These are phyloP conservation scores for Chalciporus chontae DNA, from an alignment of 768 basidiomycete species.

Conservation along the genomic window DNA sequence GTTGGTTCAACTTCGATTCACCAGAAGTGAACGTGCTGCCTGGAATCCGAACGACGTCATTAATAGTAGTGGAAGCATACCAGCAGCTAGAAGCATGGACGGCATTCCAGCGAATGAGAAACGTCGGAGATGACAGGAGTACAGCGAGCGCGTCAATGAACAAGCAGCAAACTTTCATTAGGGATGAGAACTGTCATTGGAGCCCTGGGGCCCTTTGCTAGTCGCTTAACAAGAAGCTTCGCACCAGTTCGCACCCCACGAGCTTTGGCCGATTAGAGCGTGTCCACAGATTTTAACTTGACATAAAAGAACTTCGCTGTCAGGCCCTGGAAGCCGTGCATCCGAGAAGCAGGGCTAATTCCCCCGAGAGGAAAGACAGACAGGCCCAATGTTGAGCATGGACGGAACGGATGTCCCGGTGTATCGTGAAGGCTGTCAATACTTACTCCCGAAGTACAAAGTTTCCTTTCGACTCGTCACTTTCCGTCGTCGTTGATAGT, in stretches of 20 bases:
- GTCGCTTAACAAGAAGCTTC: conserved; percentile 18
- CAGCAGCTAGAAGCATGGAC: not conserved
- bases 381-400: not conserved
- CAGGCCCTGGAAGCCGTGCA: conserved; percentile 14
- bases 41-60: not conserved
- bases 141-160: conserved; percentile 3
- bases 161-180: not conserved
- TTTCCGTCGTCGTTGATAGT: no score
- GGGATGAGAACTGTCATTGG: not conserved
- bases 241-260: conserved; percentile 12
- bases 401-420: conserved; percentile 15
- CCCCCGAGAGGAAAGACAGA: conserved; percentile 17
- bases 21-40: not conserved
- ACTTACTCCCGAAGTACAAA: not conserved
- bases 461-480: not conserved
- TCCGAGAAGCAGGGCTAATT: conserved; percentile 13
- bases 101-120: not conserved
- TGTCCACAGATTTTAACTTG: conserved; percentile 16
- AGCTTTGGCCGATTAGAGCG: conserved; percentile 12
- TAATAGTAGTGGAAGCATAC: not conserved
- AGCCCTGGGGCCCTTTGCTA: conserved; percentile 16
- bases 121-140: not conserved
- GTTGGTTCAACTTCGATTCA: not conserved
- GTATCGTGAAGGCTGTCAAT: conserved; percentile 6
- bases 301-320: conserved; percentile 4